A percentile compares a stretch with the other conserved stretches of the same genome.
Evolutionary conservation across 2,329 filamentous ascomycete genomes (phyloP).

Genomic region (Trichoderma oligosporum): DNA sequence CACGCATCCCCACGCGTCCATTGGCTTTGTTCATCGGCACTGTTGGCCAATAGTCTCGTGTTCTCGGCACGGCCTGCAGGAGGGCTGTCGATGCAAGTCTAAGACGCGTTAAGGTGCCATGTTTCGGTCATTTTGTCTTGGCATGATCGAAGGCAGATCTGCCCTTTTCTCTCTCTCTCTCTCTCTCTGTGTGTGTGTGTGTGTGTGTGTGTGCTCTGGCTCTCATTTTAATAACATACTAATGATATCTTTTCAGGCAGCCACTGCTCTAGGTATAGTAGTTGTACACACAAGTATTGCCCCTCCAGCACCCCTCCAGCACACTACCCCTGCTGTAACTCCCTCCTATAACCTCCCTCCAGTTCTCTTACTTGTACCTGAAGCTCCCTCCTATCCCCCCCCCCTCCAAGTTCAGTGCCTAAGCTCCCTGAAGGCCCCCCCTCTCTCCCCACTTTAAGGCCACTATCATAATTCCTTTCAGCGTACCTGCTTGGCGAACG

Average conservation of each 20-base stretch:
- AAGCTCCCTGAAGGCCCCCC: not conserved
- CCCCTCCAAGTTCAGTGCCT: too few species aligned
- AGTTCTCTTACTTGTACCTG: not conserved
- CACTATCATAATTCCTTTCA: not conserved
- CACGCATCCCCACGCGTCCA: slow-evolving; percentile 17
- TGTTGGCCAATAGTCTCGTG: slow-evolving; percentile 1
- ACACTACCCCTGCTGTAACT: not conserved
- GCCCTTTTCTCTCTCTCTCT: too few species aligned
- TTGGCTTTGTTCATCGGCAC: not conserved
- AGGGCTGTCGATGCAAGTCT: not conserved
- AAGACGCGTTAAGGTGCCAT: slow-evolving; percentile 13
- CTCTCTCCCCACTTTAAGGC: not conserved
- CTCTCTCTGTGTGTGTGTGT: too few species aligned
- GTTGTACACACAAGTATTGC: too few species aligned
- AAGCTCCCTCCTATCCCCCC: not conserved
- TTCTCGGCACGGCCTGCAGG: not conserved
- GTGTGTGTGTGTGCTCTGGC: too few species aligned
- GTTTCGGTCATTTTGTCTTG: too few species aligned
- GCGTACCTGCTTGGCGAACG: not conserved
- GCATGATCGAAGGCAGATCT: too few species aligned
- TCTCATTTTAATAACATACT: too few species aligned
- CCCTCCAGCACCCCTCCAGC: not conserved
- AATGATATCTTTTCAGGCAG: not conserved
- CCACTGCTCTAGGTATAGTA: too few species aligned
- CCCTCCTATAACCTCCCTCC: slow-evolving; percentile 7